These are phyloP conservation scores for Lasiosphaeria miniovina DNA, from an alignment of 495 filamentous ascomycete species.

Conservation along the genomic window DNA sequence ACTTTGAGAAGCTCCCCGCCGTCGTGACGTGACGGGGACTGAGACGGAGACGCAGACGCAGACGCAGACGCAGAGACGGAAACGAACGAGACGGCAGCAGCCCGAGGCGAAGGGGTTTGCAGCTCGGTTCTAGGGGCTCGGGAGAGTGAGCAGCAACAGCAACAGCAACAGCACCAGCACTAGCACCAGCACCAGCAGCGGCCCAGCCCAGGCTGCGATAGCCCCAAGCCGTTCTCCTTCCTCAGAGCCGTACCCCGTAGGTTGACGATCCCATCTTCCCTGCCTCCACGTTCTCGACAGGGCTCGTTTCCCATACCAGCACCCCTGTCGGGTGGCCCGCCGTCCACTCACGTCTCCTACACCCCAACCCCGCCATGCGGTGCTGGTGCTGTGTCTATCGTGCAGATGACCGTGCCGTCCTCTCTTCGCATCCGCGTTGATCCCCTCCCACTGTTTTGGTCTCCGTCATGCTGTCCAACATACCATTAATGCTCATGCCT, in stretches of 20 bases:
- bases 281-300: constrained; percentile 33
- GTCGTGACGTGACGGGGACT: background rate
- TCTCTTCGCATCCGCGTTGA: constrained; percentile 40
- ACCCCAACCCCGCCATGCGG: constrained; percentile 42
- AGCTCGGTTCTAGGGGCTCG: constrained; percentile 16
- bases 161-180: background rate
- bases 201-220: constrained; percentile 6
- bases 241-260: constrained; percentile 25
- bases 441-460: constrained; percentile 41
- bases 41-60: background rate
- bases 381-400: constrained; percentile 33
- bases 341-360: constrained; percentile 23
- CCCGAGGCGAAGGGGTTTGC: background rate
- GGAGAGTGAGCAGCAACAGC: constrained; percentile 11
- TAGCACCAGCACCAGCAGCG: background rate
- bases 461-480: constrained; percentile 42
- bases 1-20: background rate
- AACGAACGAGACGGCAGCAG: background rate
- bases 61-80: too few species aligned
- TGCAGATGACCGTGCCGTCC: constrained; percentile 36
- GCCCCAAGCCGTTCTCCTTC: constrained; percentile 9
- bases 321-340: constrained; percentile 31
- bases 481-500: constrained; percentile 45
- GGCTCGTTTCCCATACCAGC: constrained; percentile 28
- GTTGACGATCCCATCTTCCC: constrained; percentile 31